A percentile compares a stretch with the other conserved stretches of the same genome.
Conservation (phyloP, 768 basidiomycete species). For the Tricholoma saponaceum region DNA sequence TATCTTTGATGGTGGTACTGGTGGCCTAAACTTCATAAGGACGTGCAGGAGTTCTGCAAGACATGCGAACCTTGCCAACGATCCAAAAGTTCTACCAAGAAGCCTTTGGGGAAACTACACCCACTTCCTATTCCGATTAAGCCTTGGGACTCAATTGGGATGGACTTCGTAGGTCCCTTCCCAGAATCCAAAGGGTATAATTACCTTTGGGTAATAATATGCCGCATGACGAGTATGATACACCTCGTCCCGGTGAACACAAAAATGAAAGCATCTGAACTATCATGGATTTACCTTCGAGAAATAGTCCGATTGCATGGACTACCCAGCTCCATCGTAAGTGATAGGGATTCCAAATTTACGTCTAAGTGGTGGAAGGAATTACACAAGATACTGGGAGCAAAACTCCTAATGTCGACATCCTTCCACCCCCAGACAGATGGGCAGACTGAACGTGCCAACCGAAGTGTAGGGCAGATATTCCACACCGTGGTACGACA, state of each 20-base stretch:
- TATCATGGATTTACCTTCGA: background rate
- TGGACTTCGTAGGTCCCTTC: too few species aligned
- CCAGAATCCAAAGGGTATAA: background rate
- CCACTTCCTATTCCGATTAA: background rate
- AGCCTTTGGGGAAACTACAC: background rate
- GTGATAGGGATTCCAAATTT: too few species aligned
- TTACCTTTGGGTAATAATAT: background rate
- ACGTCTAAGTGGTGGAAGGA: background rate
- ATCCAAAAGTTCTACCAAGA: too few species aligned
- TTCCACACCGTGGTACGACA: too few species aligned
- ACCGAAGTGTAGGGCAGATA: too few species aligned
- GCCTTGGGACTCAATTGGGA: too few species aligned
- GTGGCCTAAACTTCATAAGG: constrained; percentile 19
- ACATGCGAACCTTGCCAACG: background rate
- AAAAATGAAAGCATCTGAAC: background rate
- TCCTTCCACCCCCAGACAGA: background rate
- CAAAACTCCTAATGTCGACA: too few species aligned
- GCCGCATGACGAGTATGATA: too few species aligned
- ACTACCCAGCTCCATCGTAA: too few species aligned
- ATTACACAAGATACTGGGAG: too few species aligned
- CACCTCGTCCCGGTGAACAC: too few species aligned
- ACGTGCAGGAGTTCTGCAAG: background rate
- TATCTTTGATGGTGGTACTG: constrained; percentile 25
- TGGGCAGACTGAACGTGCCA: constrained; percentile 5
- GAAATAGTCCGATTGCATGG: background rate